These are phyloP conservation scores for Stephanodiscus triporus DNA, from an alignment of 108 stramenopile species.

Conservation along the genomic window DNA sequence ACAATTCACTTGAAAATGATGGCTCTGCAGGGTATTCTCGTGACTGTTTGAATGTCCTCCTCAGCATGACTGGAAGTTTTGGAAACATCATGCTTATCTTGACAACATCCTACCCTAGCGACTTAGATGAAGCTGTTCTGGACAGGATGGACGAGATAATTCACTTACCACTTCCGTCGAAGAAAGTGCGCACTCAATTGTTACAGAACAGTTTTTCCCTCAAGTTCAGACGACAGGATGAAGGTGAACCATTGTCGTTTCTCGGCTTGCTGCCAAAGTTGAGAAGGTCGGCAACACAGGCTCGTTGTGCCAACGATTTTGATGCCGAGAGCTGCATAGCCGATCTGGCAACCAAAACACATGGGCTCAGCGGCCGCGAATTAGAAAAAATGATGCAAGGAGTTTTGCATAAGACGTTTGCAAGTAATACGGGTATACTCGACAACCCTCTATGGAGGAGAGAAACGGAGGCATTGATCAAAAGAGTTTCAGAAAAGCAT, in stretches of 20 bases:
- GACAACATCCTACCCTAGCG: constrained; percentile 84
- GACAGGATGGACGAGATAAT: constrained; percentile 91
- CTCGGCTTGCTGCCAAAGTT: background rate
- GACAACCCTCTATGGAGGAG: constrained; percentile 25
- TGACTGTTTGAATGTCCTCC: constrained; percentile 63
- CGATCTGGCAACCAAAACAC: constrained; percentile 25
- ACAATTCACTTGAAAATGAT: background rate
- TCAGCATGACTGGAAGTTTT: constrained; percentile 82
- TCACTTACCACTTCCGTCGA: constrained; percentile 60
- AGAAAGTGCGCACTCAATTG: constrained; percentile 54
- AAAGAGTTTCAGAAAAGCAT: constrained; percentile 39
- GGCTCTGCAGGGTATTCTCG: constrained; percentile 34
- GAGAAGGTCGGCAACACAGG: background rate
- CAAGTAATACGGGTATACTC: constrained; percentile 32
- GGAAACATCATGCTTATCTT: constrained; percentile 84
- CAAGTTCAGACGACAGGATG: constrained; percentile 19
- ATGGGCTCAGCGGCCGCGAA: constrained; percentile 42
- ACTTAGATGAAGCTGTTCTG: constrained; percentile 83
- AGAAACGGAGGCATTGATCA: constrained; percentile 15
- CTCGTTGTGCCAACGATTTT: constrained; percentile 20
- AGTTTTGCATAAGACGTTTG: constrained; percentile 31
- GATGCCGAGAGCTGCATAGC: constrained; percentile 18
- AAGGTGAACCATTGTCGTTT: background rate
- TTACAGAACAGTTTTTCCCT: constrained; percentile 60
- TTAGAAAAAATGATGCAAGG: constrained; percentile 39